These are phyloP conservation scores for Pseudopyricularia javanii DNA, from an alignment of 2,329 filamentous ascomycete species.

Conservation along the genomic window DNA sequence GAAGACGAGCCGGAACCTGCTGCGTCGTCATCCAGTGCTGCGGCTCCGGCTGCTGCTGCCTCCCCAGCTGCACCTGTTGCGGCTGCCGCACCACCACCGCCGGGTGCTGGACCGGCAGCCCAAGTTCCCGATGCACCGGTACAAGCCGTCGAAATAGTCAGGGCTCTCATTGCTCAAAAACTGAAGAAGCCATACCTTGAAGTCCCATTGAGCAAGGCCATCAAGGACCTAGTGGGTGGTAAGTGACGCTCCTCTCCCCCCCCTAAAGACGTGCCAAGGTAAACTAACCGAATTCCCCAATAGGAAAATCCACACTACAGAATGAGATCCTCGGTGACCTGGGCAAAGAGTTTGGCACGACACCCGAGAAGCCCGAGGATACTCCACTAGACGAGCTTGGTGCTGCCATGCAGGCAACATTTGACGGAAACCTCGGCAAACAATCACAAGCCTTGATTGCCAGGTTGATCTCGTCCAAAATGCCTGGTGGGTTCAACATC, in stretches of 20 bases:
- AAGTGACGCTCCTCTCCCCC: constrained; percentile 23
- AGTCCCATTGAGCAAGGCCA: constrained; percentile 87
- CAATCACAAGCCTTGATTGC: constrained; percentile 89
- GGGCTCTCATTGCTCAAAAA: constrained; percentile 88
- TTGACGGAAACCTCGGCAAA: constrained; percentile 96
- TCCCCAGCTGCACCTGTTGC: constrained; percentile 34
- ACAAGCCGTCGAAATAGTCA: constrained; percentile 77
- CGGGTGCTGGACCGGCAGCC: constrained; percentile 74
- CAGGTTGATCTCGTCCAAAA: constrained; percentile 93
- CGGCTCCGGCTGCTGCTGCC: constrained; percentile 33
- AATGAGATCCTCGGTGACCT: constrained; percentile 97
- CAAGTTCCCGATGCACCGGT: constrained; percentile 79
- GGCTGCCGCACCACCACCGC: constrained; percentile 44
- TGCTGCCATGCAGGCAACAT: constrained; percentile 94
- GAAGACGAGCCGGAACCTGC: constrained; percentile 71
- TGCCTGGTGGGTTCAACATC: constrained; percentile 99
- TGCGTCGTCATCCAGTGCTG: constrained; percentile 9
- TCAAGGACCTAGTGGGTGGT: constrained; percentile 98
- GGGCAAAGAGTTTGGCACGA: constrained; percentile 96
- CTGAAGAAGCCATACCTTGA: constrained; percentile 88
- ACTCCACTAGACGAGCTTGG: constrained; percentile 91
- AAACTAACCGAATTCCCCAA: constrained; percentile 5
- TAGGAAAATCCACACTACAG: constrained; percentile 95
- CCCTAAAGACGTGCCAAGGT: background rate
- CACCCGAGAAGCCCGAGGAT: constrained; percentile 96